A percentile compares a stretch with the other conserved stretches of the same genome.
Evolutionary conservation across 108 stramenopile species (phyloP).

Genomic region (Fragilariopsis cylindrus): DNA sequence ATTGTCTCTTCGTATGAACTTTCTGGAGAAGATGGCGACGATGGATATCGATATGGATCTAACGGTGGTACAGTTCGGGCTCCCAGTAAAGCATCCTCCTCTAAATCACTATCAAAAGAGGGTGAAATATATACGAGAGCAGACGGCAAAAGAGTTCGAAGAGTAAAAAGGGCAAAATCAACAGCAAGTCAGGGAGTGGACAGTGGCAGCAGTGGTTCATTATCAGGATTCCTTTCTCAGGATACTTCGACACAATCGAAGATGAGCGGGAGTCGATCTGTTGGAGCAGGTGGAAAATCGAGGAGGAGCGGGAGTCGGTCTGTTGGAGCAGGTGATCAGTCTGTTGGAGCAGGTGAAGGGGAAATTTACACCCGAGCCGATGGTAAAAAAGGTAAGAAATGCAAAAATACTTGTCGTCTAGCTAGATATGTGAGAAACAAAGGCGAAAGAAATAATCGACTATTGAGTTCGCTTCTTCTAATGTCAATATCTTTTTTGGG

Average conservation of each 20-base stretch:
- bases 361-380: slow-evolving; percentile 53
- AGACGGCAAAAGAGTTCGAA: slow-evolving; percentile 52
- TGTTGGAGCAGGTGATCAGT: not conserved
- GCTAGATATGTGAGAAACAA: not conserved
- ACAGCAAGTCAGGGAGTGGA: not conserved
- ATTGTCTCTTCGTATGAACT: slow-evolving; percentile 18
- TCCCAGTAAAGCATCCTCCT: slow-evolving; percentile 22
- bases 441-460: no score
- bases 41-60: slow-evolving; percentile 22
- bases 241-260: not conserved
- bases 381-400: slow-evolving; percentile 42
- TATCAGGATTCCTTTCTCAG: slow-evolving; percentile 27
- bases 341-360: slow-evolving; percentile 30
- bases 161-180: slow-evolving; percentile 28
- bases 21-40: slow-evolving; percentile 10
- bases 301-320: slow-evolving; percentile 19
- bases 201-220: not conserved
- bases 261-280: not conserved
- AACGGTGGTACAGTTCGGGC: not conserved
- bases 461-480: no score
- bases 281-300: not conserved
- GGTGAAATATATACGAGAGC: slow-evolving; percentile 47
- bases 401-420: not conserved
- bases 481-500: not conserved
- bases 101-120: slow-evolving; percentile 1